phyloP scores from a whole-genome alignment of 495 filamentous ascomycete genomes.

The Hypomontagnella monticulosa region DNA sequence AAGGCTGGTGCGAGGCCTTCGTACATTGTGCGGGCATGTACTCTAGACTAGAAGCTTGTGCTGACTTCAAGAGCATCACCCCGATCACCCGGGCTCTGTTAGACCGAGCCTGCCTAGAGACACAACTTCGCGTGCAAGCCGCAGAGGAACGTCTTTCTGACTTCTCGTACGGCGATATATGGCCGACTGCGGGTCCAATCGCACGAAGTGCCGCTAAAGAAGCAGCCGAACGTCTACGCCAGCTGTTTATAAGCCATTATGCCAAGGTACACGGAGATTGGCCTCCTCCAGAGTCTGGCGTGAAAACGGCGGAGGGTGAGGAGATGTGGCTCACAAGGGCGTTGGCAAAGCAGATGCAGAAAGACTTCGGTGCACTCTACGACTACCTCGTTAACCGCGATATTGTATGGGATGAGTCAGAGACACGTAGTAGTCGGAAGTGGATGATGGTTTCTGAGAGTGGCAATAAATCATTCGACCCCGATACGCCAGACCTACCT shows the following conservation, averaged over 20 bases:
- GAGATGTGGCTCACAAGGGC: constrained; percentile 69
- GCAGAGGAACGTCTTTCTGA: constrained; percentile 66
- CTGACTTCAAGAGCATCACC: constrained; percentile 68
- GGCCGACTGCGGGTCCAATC: constrained; percentile 55
- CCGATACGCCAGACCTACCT: constrained; percentile 68
- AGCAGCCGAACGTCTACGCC: constrained; percentile 64
- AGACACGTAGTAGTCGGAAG: constrained; percentile 64
- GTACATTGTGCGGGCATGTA: constrained; percentile 74
- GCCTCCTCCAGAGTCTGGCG: constrained; percentile 60
- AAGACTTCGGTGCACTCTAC: constrained; percentile 74
- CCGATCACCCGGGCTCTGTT: constrained; percentile 71
- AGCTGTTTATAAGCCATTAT: constrained; percentile 66
- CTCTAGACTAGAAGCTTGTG: constrained; percentile 60
- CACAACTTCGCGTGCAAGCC: constrained; percentile 68
- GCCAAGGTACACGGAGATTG: constrained; percentile 62
- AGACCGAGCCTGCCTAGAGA: constrained; percentile 68
- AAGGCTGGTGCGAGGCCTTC: constrained; percentile 75
- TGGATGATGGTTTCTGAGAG: constrained; percentile 68
- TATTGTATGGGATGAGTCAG: constrained; percentile 68
- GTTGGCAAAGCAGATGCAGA: constrained; percentile 65
- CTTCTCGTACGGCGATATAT: constrained; percentile 72
- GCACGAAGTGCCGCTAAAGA: constrained; percentile 51
- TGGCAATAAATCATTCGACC: constrained; percentile 62
- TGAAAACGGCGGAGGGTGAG: constrained; percentile 54
- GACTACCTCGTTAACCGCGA: constrained; percentile 78